Evolutionary conservation across 495 filamentous ascomycete species (phyloP), one percentile per base, ranked within the genome.

Genomic region (Hapsidospora chrysogenum): DNA sequence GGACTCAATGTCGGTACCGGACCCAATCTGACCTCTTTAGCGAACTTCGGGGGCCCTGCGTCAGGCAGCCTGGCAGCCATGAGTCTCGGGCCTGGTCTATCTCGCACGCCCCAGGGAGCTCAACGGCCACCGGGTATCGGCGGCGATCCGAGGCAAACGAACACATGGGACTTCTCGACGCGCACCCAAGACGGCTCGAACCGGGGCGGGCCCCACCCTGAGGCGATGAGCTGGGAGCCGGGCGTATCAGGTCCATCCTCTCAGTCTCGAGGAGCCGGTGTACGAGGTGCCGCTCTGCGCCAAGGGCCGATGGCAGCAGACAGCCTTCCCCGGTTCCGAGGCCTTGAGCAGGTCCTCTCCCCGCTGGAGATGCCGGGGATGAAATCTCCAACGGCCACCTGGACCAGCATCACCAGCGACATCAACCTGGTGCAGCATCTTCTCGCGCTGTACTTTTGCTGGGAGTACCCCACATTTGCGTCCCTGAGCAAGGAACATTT

Each of bases 391-490:
- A 41, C 57, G 6, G 50, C 41, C 15, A 53, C 56, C 1, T 83
- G 78, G 78, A 80, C 78, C 9, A 58, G 48, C 4, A 60, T 76
- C 22, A 79, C 78, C 1, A 34, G 50, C 3, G 74, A 83, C 46
- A 38, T 51, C 7, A 44, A 45, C 3, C 62, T 81, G 29, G 63
- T 81, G 6, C 56, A 70, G 36, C 74, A 80, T 41, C 60, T 81
- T 16, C 55, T 81, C 26, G 59, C 72, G 11, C 54, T 86, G 11
- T 87, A 82, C 52, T 87, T 92, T 39, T 72, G 68, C 46, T 89
- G 82, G 82, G 74, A 80, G 44, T 80, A 86, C 42, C 78, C 80
- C 2, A 78, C 73, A 36, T 75, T 79, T 45, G 70, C 74, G 6
- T 63, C 80, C 3, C 65, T 92, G 26, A 74, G 73, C 37, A 76